Conservation (phyloP, 2,329 filamentous ascomycete genomes). For the Colletotrichum chlorophyti region DNA sequence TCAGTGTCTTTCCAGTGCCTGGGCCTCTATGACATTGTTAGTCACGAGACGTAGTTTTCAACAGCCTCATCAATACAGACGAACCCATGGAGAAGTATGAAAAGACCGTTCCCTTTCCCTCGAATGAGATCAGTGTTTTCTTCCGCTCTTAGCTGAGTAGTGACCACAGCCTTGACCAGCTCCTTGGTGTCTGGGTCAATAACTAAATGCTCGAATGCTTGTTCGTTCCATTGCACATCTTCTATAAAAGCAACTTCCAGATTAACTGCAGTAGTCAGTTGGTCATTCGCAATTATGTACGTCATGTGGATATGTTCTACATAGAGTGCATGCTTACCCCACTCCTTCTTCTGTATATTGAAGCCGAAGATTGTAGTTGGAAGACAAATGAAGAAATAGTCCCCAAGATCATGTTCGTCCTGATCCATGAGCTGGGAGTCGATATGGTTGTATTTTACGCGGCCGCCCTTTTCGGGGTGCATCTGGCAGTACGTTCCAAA, state of each 20-base stretch:
- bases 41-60: not conserved
- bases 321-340: not conserved
- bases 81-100: conserved; percentile 41
- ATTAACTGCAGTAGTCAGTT: not conserved
- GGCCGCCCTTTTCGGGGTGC: not conserved
- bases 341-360: conserved; percentile 6
- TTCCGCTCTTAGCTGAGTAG: conserved; percentile 25
- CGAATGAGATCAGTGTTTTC: conserved; percentile 36
- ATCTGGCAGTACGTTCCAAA: not conserved
- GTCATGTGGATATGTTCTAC: not conserved
- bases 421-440: not conserved
- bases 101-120: conserved; percentile 43
- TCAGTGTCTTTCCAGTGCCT: conserved; percentile 45
- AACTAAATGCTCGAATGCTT: conserved; percentile 30
- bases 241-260: not conserved
- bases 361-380: not conserved
- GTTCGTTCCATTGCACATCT: conserved; percentile 21
- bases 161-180: conserved; percentile 38
- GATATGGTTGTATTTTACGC: not conserved
- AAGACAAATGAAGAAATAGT: not conserved
- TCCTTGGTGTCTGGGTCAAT: conserved; percentile 33
- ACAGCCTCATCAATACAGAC: not conserved
- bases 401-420: not conserved
- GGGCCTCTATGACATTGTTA: conserved; percentile 29
- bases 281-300: too few species aligned